These are phyloP conservation scores for Cryptococcus sp. DNA, from an alignment of 1,284 basidiomycete species.

Conservation along the genomic window DNA sequence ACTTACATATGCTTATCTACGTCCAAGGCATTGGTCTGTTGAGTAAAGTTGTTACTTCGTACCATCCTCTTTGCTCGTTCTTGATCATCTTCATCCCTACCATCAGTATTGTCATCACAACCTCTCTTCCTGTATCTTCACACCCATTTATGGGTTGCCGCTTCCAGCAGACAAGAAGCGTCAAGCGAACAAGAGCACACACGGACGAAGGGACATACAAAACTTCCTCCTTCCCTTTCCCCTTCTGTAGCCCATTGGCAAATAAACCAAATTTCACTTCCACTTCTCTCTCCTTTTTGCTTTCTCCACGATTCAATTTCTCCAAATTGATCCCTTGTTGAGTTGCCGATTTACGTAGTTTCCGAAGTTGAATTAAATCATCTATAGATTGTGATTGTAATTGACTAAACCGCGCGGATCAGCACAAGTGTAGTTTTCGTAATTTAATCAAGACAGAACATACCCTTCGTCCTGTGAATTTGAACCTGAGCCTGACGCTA, in stretches of 20 bases:
- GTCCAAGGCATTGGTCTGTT: conserved; percentile 90
- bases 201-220: too few relatives aligned
- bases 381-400: too few relatives aligned
- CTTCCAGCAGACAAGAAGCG: too few relatives aligned
- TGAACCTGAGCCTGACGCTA: background rate
- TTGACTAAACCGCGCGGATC: background rate
- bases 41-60: conserved; percentile 87
- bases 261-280: conserved; percentile 19
- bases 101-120: background rate
- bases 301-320: conserved; percentile 78
- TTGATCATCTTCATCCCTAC: conserved; percentile 55
- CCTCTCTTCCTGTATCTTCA: conserved; percentile 57
- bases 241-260: conserved; percentile 11
- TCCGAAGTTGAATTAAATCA: conserved; percentile 80
- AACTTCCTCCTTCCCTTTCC: conserved; percentile 53
- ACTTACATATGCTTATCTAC: conserved; percentile 96
- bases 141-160: too few relatives aligned
- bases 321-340: conserved; percentile 80
- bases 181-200: background rate
- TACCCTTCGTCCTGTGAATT: conserved; percentile 6
- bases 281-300: conserved; percentile 48
- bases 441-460: conserved; percentile 2
- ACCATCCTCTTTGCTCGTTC: conserved; percentile 66
- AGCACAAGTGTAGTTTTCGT: background rate
- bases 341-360: conserved; percentile 58